These are phyloP conservation scores for Pseudogymnoascus sp. DNA, from an alignment of 2,329 filamentous ascomycete species.

Conservation along the genomic window DNA sequence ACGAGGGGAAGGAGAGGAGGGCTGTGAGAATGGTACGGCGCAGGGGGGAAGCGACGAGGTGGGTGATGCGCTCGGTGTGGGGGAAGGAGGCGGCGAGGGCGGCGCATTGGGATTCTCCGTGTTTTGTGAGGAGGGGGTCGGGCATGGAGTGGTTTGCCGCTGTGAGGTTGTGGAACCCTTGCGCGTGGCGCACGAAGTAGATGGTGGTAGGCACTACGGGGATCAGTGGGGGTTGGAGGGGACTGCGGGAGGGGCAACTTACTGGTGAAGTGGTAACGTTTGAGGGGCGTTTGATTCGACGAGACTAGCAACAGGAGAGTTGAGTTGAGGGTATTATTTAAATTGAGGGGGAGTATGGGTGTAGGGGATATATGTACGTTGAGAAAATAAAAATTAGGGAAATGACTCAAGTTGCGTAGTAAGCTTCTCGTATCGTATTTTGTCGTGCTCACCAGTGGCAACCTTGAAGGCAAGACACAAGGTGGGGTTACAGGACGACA, in stretches of 20 bases:
- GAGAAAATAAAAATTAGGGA: background rate
- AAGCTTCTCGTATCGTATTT: background rate
- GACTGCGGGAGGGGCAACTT: background rate
- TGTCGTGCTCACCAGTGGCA: background rate
- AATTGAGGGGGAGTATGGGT: background rate
- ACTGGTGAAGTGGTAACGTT: background rate
- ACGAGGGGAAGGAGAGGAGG: slow-evolving; percentile 58
- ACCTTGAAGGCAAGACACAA: background rate
- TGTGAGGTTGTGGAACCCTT: slow-evolving; percentile 76
- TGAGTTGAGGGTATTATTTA: background rate
- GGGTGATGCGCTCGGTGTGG: slow-evolving; percentile 56
- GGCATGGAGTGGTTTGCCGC: slow-evolving; percentile 61
- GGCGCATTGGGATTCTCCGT: slow-evolving; percentile 70
- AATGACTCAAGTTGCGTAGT: slow-evolving; percentile 7
- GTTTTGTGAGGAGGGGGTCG: slow-evolving; percentile 72
- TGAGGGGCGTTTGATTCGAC: background rate
- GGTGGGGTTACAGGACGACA: slow-evolving; percentile 7
- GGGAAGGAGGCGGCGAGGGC: slow-evolving; percentile 58
- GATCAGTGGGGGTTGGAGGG: background rate
- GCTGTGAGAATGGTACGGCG: slow-evolving; percentile 76
- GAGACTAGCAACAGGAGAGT: background rate
- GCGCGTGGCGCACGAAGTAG: slow-evolving; percentile 66
- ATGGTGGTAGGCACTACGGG: slow-evolving; percentile 35
- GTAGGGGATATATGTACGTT: background rate
- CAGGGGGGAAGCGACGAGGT: slow-evolving; percentile 72